phyloP scores from a whole-genome alignment of 306 rosid species.

The Prunus dulcis region DNA sequence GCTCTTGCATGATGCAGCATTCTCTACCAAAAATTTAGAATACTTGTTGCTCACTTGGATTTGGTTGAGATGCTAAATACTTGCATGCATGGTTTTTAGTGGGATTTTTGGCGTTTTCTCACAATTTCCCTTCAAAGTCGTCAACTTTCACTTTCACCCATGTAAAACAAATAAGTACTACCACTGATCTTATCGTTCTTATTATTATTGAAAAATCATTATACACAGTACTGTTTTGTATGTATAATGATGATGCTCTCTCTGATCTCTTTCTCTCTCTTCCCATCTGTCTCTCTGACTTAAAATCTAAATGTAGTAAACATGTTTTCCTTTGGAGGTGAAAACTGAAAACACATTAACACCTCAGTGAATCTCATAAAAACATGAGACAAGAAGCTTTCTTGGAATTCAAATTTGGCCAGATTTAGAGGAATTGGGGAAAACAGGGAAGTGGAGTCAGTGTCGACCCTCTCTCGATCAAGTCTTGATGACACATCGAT shows the following conservation, averaged over 20 bases:
- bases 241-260: slow-evolving; percentile 1
- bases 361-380: neutral
- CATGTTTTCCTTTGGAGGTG: slow-evolving; percentile 19
- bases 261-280: neutral
- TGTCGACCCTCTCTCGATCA: slow-evolving; percentile 3
- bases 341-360: slow-evolving; percentile 10
- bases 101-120: slow-evolving; percentile 71
- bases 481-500: slow-evolving; percentile 7
- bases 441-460: slow-evolving; percentile 12
- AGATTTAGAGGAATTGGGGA: neutral
- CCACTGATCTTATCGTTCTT: slow-evolving; percentile 37
- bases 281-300: neutral
- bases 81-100: slow-evolving; percentile 65
- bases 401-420: slow-evolving; percentile 35
- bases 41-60: slow-evolving; percentile 25
- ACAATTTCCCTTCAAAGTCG: slow-evolving; percentile 10
- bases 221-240: slow-evolving; percentile 4
- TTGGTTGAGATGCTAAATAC: slow-evolving; percentile 40
- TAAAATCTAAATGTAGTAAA: neutral
- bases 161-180: slow-evolving; percentile 40
- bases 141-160: slow-evolving; percentile 43
- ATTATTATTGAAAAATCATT: slow-evolving; percentile 38
- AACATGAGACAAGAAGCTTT: slow-evolving; percentile 22
- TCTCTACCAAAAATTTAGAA: slow-evolving; percentile 45
- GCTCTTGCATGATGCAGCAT: slow-evolving; percentile 15